Conservation (phyloP, 768 basidiomycete genomes). For the Suillus fuscotomentosus region DNA sequence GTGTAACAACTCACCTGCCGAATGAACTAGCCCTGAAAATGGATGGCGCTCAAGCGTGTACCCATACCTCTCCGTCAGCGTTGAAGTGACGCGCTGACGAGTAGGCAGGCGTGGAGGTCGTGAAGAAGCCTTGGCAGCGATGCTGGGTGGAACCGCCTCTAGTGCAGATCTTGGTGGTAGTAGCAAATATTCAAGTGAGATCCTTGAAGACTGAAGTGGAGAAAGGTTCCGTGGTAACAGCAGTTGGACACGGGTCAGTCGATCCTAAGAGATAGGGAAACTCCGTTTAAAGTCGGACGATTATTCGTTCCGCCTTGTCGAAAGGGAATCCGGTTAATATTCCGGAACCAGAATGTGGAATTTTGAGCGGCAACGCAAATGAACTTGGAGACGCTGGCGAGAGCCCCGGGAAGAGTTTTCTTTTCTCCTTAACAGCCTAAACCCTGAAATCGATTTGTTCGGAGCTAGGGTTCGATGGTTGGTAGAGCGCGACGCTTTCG, state of each 20-base stretch:
- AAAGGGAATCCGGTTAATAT: too few species aligned
- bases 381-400: too few species aligned
- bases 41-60: slow-evolving; percentile 87
- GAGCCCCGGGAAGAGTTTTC: too few species aligned
- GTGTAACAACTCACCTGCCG: too few species aligned
- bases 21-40: slow-evolving; percentile 91
- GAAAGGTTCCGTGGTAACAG: slow-evolving; percentile 87
- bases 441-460: too few species aligned
- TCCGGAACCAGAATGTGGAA: too few species aligned
- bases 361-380: too few species aligned
- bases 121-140: slow-evolving; percentile 79
- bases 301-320: too few species aligned
- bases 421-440: too few species aligned
- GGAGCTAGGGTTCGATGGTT: too few species aligned
- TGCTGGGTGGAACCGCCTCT: slow-evolving; percentile 73
- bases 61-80: slow-evolving; percentile 71
- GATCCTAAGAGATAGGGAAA: slow-evolving; percentile 40
- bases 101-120: slow-evolving; percentile 79
- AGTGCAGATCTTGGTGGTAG: slow-evolving; percentile 88
- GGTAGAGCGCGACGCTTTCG: too few species aligned
- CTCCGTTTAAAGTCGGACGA: too few species aligned
- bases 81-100: slow-evolving; percentile 55
- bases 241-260: slow-evolving; percentile 86
- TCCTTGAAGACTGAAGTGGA: slow-evolving; percentile 87
- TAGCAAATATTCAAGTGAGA: slow-evolving; percentile 88